A percentile compares a stretch with the other conserved stretches of the same genome.
Evolutionary conservation across 371 early-diverging fungal species (phyloP).

Genomic region (Globomyces sp.): DNA sequence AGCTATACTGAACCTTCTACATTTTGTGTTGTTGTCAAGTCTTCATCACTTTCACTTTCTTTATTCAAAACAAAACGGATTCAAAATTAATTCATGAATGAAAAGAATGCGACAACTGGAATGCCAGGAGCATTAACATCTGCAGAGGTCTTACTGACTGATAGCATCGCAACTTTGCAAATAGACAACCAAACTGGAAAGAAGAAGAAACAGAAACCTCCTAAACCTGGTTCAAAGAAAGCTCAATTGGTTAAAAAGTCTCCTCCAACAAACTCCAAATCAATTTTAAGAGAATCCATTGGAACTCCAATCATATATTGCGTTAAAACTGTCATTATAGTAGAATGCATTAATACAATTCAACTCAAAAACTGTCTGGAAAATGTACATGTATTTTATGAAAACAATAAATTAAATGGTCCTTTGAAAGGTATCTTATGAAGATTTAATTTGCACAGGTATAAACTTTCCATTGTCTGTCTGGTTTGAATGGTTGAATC

Average conservation of each 20-base stretch:
- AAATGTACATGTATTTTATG: conserved; percentile 42
- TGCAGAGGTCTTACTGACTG: no score
- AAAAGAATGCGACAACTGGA: no score
- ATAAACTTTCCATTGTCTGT: conserved; percentile 41
- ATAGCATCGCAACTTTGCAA: no score
- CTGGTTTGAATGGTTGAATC: conserved; percentile 23
- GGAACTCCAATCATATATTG: conserved; percentile 8
- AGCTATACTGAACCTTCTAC: no score
- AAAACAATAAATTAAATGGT: conserved; percentile 40
- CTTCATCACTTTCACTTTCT: no score
- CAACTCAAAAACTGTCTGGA: conserved; percentile 24
- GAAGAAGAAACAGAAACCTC: conserved; percentile 27
- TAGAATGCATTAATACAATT: conserved; percentile 16
- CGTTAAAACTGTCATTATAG: conserved; percentile 18
- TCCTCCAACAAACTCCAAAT: neutral
- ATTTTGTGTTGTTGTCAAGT: no score
- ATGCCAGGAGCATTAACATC: no score
- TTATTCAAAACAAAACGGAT: no score
- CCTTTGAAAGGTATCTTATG: conserved; percentile 33
- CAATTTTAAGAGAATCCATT: conserved; percentile 11
- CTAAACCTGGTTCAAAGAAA: conserved; percentile 34
- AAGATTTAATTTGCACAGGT: conserved; percentile 10
- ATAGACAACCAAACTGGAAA: neutral
- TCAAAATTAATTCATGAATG: no score
- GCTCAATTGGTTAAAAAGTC: conserved; percentile 9